Evolutionary conservation across 2,329 filamentous ascomycete genomes (phyloP), one percentile per base, ranked within the genome.

Genomic region (Fusarium keratoplasticum): DNA sequence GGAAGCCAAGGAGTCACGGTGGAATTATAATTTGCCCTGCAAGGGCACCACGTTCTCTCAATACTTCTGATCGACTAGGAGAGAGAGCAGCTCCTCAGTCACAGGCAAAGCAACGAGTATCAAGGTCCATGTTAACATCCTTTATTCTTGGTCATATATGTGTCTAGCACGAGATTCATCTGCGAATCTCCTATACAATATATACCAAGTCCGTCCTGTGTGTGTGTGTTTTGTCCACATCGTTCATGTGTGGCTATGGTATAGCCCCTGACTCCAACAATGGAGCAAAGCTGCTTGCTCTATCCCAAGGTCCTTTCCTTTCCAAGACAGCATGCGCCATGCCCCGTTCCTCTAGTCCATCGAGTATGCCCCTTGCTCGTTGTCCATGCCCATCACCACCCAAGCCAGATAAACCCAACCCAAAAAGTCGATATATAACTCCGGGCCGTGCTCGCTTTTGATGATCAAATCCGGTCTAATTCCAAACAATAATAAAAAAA

Each of bases 361-460:
- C 22, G 16, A 52, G 16, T 35, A 40, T 62, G 50, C n/a, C 52
- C 22, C 63, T 59, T 33, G 29, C 22, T 58, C 35, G 22, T 60
- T 60, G 25, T 36, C 35, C 61, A 59, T 31, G 35, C 10, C 25
- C 52, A 36, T 52, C 55, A 40, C 42, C 65, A 40, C 61, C 55
- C 40, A 54, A 55, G 54, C 61, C 33, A 55, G 59, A 55, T 27
- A 42, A 68, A 42, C 27, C 63, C 63, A 66, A 67, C 60, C 61
- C 64, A 59, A 72, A 69, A 67, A 66, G 47, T 64, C 66, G n/a
- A 55, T 40, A 52, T 63, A 58, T 70, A 77, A 77, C 76, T 77
- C 76, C 76, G 25, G 69, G 76, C 63, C 63, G 73, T 74, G 71
- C 62, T 77, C 71, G 69, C 72, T 76, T 68, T 71, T 55, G 36